These are phyloP conservation scores for Flueggea neowawraea DNA, from an alignment of 441 rosid genomes.

Conservation along the genomic window DNA sequence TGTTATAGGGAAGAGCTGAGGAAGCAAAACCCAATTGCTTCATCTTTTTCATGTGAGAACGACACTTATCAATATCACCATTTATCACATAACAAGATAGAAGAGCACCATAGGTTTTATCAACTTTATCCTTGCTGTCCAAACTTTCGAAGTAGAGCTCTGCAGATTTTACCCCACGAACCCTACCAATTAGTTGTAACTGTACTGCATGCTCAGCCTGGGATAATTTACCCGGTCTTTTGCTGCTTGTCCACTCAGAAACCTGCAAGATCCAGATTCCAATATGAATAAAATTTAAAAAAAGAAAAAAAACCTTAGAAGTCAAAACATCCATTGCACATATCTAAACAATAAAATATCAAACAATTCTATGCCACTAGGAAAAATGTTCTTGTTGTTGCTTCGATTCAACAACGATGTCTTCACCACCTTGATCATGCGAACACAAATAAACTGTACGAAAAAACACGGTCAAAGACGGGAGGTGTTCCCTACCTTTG, in stretches of 20 bases:
- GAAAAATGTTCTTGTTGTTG: too few species aligned
- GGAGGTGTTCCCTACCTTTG: too few species aligned
- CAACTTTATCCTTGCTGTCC: conserved; percentile 29
- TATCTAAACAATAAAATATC: too few species aligned
- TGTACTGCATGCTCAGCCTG: conserved; percentile 36
- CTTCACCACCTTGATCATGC: too few species aligned
- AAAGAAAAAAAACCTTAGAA: background rate
- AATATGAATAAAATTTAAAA: background rate
- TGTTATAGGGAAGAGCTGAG: conserved; percentile 28
- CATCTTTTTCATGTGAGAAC: conserved; percentile 38
- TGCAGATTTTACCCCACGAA: conserved; percentile 38
- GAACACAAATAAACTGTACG: too few species aligned
- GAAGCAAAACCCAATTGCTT: conserved; percentile 37
- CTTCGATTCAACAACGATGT: too few species aligned
- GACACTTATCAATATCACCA: conserved; percentile 38
- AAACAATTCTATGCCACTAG: too few species aligned
- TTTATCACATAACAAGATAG: conserved; percentile 43
- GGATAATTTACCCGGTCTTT: conserved; percentile 13
- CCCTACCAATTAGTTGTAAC: conserved; percentile 49
- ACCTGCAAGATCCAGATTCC: conserved; percentile 24
- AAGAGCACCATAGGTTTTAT: conserved; percentile 51
- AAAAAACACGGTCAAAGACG: too few species aligned
- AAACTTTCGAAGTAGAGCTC: conserved; percentile 36
- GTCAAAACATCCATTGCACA: background rate
- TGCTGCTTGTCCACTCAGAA: conserved; percentile 41